Evolutionary conservation across 768 basidiomycete species (phyloP).

Genomic region (Dacryopinax spathularia): DNA sequence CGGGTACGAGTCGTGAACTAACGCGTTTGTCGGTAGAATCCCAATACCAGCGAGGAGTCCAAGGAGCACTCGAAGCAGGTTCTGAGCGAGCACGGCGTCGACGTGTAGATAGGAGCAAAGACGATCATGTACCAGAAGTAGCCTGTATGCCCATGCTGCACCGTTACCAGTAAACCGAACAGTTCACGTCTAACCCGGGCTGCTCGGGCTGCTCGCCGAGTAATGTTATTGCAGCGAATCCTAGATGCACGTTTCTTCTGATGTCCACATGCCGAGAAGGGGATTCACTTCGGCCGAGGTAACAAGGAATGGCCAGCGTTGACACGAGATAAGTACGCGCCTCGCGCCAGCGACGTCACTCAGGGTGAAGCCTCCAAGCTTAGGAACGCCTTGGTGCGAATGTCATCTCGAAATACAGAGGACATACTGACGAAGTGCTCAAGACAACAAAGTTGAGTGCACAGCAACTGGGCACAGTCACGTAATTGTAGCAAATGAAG

Average conservation of each 20-base stretch:
- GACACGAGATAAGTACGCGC: background rate
- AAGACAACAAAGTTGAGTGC: no score
- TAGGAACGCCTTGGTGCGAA: no score
- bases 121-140: background rate
- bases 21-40: constrained; percentile 6
- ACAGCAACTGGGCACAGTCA: no score
- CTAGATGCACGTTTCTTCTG: background rate
- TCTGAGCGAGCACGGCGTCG: background rate
- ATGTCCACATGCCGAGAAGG: background rate
- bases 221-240: background rate
- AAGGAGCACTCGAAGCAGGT: constrained; percentile 12
- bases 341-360: no score
- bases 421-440: no score
- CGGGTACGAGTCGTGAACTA: background rate
- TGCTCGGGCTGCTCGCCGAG: background rate
- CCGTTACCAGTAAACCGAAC: background rate
- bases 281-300: background rate
- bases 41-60: constrained; percentile 11
- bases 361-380: no score
- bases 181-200: background rate
- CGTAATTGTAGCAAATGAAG: background rate
- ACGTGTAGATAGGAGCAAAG: background rate
- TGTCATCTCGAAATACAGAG: no score
- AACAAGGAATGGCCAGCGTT: background rate
- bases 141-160: background rate